phyloP scores from a whole-genome alignment of 345 rosid genomes.

The Lumnitzera littorea region DNA sequence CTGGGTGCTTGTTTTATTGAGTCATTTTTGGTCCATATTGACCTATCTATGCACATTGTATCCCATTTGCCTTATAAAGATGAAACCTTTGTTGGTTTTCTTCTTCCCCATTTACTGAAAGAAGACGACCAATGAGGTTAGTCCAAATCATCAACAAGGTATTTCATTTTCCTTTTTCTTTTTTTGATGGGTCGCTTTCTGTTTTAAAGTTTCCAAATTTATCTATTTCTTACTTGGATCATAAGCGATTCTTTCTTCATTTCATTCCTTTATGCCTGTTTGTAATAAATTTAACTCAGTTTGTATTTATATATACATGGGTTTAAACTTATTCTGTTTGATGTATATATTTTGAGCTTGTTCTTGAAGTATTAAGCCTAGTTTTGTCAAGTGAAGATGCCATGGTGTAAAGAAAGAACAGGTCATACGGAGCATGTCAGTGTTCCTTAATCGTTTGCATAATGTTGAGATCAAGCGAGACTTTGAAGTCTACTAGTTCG shows the following conservation, averaged over 20 bases:
- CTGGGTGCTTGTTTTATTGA: conserved; percentile 18
- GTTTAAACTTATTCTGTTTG: conserved; percentile 1
- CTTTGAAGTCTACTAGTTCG: no score
- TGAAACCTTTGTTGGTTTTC: conserved; percentile 23
- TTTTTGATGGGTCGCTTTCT: conserved; percentile 15
- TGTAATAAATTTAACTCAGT: conserved; percentile 7
- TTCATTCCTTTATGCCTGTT: conserved; percentile 11
- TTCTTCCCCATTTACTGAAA: conserved; percentile 37
- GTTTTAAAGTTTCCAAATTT: conserved; percentile 12
- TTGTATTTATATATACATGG: conserved; percentile 5
- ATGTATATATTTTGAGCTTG: background rate
- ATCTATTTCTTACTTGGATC: conserved; percentile 53
- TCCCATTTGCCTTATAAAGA: conserved; percentile 24
- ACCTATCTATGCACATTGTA: conserved; percentile 38
- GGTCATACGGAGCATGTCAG: no score
- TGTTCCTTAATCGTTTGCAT: no score
- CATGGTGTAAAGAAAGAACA: no score
- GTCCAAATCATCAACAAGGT: conserved; percentile 19
- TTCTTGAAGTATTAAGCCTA: background rate
- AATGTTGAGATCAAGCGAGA: no score
- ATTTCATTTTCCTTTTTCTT: conserved; percentile 12
- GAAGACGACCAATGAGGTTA: conserved; percentile 53
- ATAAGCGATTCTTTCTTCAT: conserved; percentile 56
- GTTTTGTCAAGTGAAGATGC: background rate
- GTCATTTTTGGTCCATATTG: conserved; percentile 35